Evolutionary conservation across 2,329 filamentous ascomycete genomes (phyloP).

Genomic region (Bipolaris sorokiniana): DNA sequence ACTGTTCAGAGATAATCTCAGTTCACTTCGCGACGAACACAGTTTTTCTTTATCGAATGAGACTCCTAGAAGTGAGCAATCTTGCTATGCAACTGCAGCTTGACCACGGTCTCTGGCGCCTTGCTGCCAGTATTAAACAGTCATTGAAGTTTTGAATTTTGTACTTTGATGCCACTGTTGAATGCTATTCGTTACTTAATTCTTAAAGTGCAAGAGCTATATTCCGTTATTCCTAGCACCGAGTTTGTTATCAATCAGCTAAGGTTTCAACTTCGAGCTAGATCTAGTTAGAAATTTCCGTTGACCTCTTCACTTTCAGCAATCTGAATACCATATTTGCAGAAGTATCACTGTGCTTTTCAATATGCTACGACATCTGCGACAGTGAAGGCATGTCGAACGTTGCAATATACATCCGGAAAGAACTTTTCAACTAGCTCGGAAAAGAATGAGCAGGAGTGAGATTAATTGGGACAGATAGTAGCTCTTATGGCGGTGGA

Average conservation of each 20-base stretch:
- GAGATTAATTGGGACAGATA: not conserved
- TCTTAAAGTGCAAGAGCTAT: not conserved
- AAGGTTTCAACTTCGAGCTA: not conserved
- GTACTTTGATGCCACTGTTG: too few relatives aligned
- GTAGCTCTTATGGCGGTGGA: not conserved
- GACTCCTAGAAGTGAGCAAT: too few relatives aligned
- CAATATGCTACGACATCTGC: not conserved
- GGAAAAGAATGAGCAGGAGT: not conserved
- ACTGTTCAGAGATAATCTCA: too few relatives aligned
- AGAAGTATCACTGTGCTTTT: not conserved
- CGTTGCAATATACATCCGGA: not conserved
- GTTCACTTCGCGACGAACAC: too few relatives aligned
- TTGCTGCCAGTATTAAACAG: too few relatives aligned
- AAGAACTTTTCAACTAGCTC: not conserved
- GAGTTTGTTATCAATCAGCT: not conserved
- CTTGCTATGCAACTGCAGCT: too few relatives aligned
- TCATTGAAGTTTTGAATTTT: too few relatives aligned
- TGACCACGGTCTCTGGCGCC: too few relatives aligned
- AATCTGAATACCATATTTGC: not conserved
- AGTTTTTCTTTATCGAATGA: too few relatives aligned
- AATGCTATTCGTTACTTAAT: too few relatives aligned
- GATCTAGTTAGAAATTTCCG: not conserved
- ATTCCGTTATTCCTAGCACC: not conserved
- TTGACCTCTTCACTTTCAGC: too few relatives aligned
- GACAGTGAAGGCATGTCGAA: not conserved